Evolutionary conservation across 2,329 filamentous ascomycete species (phyloP), one percentile per base, ranked within the genome.

Genomic region (Blastomyces gilchristii): DNA sequence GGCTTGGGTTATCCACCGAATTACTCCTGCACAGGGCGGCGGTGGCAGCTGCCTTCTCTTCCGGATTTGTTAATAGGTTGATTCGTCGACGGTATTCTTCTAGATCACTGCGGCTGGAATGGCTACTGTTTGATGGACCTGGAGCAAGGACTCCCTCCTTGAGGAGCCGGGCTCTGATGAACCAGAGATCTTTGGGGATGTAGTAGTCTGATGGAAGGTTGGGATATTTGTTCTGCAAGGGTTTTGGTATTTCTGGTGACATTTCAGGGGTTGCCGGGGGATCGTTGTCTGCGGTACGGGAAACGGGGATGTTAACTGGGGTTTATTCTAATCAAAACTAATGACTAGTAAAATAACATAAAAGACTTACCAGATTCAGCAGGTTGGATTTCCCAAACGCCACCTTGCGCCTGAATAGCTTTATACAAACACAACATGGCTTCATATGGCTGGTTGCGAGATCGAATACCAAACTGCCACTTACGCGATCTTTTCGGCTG

Each of bases 391-490:
- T 96, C 86, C 88, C 95, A 97, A 59, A 91, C 87, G 14, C 92
- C 94, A 41, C 91, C 92, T 71, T 97, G 87, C 68, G 92, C 92
- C 65, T 87, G 82, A 53, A 99, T 80, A 0, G 94, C 92, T 74
- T 93, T 91, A 80, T 97, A 97, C 63, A 99, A 94, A 71, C 93
- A 97, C 34, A 96, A 80, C 75, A 99, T 88, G 0, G 94, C 94
- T 74, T 99, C 94, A 70, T 92, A 91, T 0, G 94, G 94, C 63
- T 91, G 89, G 71, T 97, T 99, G 58, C 94, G 86, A 56, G 91
- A 96, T 47, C 94, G 85, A 65, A 99, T 99, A 63, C 94, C 94
- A 73, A 99, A 99, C 74, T 99, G 94, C 94, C 94, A 99, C 68
- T 93, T 90, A 18, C 92, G 90, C 0, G 89, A 89, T 62, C 68